These are phyloP conservation scores for Adansonia grandidieri DNA, from an alignment of 441 rosid species.

Conservation along the genomic window DNA sequence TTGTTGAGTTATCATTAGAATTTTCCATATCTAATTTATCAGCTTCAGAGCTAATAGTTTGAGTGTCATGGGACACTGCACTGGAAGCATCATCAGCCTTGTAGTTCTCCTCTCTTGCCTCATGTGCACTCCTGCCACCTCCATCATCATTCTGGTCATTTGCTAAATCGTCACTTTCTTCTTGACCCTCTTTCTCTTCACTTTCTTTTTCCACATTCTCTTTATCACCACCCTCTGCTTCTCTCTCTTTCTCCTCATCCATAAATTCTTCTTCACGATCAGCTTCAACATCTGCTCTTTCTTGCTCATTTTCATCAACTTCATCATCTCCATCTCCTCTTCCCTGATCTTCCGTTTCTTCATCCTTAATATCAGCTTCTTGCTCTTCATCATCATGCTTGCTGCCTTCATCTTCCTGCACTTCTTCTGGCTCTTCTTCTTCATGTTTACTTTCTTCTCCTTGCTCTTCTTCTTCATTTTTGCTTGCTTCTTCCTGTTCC, in stretches of 20 bases:
- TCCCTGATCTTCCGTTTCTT: slow-evolving; percentile 44
- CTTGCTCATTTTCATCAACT: slow-evolving; percentile 58
- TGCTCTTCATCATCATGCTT: slow-evolving; percentile 47
- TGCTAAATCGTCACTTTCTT: slow-evolving; percentile 40
- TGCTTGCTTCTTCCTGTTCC: slow-evolving; percentile 31
- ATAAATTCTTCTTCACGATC: slow-evolving; percentile 54
- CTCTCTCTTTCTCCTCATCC: slow-evolving; percentile 62
- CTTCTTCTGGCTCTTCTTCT: slow-evolving; percentile 45
- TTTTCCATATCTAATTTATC: slow-evolving; percentile 41
- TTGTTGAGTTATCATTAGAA: slow-evolving; percentile 41
- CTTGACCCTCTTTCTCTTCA: slow-evolving; percentile 38
- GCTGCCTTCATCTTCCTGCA: slow-evolving; percentile 38
- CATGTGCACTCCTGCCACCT: slow-evolving; percentile 45
- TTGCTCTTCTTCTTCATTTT: slow-evolving; percentile 37
- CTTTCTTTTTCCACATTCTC: slow-evolving; percentile 30
- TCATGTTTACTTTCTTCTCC: slow-evolving; percentile 46
- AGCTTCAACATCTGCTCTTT: slow-evolving; percentile 44
- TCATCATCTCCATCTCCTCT: slow-evolving; percentile 53
- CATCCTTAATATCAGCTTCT: slow-evolving; percentile 42
- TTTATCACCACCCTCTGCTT: slow-evolving; percentile 35
- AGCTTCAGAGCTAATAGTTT: slow-evolving; percentile 37
- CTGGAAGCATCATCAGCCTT: slow-evolving; percentile 97
- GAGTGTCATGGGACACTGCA: slow-evolving; percentile 80
- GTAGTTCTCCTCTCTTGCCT: slow-evolving; percentile 85
- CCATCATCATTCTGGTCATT: slow-evolving; percentile 54